Evolutionary conservation across 495 filamentous ascomycete genomes (phyloP).

Genomic region (Barbatosphaeria neglecta): DNA sequence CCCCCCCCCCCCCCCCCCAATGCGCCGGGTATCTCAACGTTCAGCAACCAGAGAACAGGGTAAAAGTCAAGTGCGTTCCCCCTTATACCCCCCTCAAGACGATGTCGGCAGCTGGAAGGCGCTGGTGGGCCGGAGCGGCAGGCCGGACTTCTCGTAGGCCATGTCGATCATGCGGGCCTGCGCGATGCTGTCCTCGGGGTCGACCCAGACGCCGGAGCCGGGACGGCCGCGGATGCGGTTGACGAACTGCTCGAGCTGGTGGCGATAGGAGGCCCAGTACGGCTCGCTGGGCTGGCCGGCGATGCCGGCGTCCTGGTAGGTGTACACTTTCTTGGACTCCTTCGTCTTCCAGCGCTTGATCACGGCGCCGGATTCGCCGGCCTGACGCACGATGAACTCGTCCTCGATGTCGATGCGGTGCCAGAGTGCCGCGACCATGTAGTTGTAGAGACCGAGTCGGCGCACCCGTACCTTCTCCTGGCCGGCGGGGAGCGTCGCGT

Average conservation of each 20-base stretch:
- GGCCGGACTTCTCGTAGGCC: conserved; percentile 36
- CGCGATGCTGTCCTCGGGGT: conserved; percentile 35
- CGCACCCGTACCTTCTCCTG: conserved; percentile 26
- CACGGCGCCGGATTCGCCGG: conserved; percentile 6
- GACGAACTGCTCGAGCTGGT: conserved; percentile 47
- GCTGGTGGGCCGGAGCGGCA: conserved; percentile 30
- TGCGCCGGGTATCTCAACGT: too few species aligned
- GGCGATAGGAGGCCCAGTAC: conserved; percentile 40
- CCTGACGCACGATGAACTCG: conserved; percentile 23
- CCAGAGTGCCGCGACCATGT: conserved; percentile 23
- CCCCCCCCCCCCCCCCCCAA: too few species aligned
- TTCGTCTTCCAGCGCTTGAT: conserved; percentile 34
- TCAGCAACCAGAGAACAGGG: too few species aligned
- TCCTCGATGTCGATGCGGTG: conserved; percentile 44
- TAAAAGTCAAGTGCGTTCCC: too few species aligned
- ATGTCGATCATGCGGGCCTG: conserved; percentile 44
- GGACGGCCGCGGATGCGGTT: conserved; percentile 35
- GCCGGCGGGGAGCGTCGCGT: conserved; percentile 13
- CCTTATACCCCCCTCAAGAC: too few species aligned
- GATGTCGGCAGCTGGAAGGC: conserved; percentile 7
- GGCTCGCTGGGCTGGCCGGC: conserved; percentile 24
- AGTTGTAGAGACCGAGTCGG: conserved; percentile 31
- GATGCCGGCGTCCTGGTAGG: conserved; percentile 23
- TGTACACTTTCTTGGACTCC: conserved; percentile 34
- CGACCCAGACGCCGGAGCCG: conserved; percentile 36